These are phyloP conservation scores for Discostella pseudostelligera DNA, from an alignment of 108 stramenopile species.

Conservation along the genomic window DNA sequence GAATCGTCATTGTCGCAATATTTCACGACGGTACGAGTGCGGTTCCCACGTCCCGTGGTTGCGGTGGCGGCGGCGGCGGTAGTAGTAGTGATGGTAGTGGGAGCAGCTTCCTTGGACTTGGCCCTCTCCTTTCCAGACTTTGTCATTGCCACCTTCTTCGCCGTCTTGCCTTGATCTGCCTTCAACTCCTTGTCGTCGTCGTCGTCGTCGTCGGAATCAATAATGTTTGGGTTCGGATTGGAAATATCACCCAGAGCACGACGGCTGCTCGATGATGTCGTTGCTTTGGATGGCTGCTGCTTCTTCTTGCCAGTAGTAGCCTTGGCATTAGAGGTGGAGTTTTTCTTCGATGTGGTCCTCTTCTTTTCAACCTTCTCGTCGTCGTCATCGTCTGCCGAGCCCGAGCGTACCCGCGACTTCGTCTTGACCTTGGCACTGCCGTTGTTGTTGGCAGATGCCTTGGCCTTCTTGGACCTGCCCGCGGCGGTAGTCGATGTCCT, in stretches of 20 bases:
- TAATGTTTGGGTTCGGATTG: neutral
- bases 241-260: constrained; percentile 7
- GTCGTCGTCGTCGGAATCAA: neutral
- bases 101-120: no score
- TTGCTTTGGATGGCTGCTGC: neutral
- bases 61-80: neutral
- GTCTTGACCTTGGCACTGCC: neutral
- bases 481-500: neutral
- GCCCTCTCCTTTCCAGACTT: no score
- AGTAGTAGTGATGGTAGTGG: no score
- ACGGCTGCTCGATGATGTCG: neutral
- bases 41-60: neutral
- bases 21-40: neutral
- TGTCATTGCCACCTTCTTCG: neutral
- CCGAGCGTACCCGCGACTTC: no score
- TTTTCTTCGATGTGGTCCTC: no score
- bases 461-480: constrained; percentile 10
- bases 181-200: neutral
- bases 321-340: no score
- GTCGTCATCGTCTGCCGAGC: no score
- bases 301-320: no score
- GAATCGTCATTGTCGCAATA: neutral
- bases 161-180: neutral
- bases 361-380: no score
- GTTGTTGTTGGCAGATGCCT: neutral